Evolutionary conservation across 257 asterid genomes (phyloP).

Genomic region (Solanum bulbocastanum): DNA sequence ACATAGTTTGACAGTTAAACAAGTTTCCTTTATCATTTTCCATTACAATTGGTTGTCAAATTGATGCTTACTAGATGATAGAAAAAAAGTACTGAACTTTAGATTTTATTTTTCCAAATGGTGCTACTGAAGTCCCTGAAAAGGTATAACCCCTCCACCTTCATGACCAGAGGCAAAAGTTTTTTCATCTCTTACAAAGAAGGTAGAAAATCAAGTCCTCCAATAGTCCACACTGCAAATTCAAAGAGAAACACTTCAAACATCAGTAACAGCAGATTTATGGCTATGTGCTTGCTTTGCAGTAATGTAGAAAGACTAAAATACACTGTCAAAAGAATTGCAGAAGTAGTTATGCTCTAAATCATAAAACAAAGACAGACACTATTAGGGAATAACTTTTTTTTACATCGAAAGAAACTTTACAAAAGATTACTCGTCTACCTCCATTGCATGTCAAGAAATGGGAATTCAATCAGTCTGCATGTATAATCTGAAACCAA

Average conservation of each 20-base stretch:
- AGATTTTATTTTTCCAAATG: neutral
- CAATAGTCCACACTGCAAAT: neutral
- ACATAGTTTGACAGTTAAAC: neutral
- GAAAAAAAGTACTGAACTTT: neutral
- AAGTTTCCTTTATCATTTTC: neutral
- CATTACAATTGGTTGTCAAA: neutral
- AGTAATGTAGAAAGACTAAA: neutral
- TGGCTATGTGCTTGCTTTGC: neutral
- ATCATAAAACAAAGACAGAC: neutral
- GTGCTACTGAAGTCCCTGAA: neutral
- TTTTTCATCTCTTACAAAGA: neutral
- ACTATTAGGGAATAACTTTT: neutral
- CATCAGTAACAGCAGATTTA: neutral
- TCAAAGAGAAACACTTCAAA: neutral
- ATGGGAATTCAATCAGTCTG: neutral
- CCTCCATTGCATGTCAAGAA: neutral
- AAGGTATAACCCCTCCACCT: neutral
- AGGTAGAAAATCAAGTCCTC: neutral
- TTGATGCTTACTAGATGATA: neutral
- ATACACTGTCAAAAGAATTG: neutral
- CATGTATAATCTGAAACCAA: neutral
- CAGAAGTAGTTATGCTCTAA: neutral
- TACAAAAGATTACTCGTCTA: neutral
- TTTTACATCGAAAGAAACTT: neutral
- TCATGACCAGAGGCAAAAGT: neutral